These are phyloP conservation scores for Albugo candida DNA, from an alignment of 352 stramenopile genomes.

Conservation along the genomic window DNA sequence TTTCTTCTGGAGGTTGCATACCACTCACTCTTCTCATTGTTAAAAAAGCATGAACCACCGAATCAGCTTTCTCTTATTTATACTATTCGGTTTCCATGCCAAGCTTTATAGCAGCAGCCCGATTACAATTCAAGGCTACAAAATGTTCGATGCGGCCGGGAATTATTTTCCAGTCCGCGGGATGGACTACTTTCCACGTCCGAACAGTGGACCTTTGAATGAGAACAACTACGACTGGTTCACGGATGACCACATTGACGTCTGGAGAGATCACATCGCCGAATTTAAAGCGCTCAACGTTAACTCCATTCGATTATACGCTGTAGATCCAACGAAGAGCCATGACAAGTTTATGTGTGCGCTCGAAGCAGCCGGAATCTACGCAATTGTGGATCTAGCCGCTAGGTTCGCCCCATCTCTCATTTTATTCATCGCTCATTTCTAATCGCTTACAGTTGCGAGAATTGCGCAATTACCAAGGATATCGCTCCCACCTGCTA, in stretches of 20 bases:
- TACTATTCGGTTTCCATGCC: too few relatives aligned
- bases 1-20: too few relatives aligned
- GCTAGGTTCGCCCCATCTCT: constrained; percentile 9
- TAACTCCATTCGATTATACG: constrained; percentile 53
- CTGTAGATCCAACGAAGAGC: constrained; percentile 28
- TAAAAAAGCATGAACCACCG: too few relatives aligned
- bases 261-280: constrained; percentile 29
- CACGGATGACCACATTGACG: constrained; percentile 25
- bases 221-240: constrained; percentile 38
- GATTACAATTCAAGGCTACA: constrained; percentile 48
- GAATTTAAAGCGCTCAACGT: constrained; percentile 38
- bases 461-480: constrained; percentile 20
- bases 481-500: constrained; percentile 21
- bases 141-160: constrained; percentile 36
- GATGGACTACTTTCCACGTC: constrained; percentile 50
- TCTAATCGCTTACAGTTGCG: constrained; percentile 5
- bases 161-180: constrained; percentile 37
- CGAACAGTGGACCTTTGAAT: constrained; percentile 27
- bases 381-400: constrained; percentile 27
- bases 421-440: background rate
- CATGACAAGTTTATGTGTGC: constrained; percentile 71
- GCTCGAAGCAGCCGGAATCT: constrained; percentile 23
- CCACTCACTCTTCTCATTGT: too few relatives aligned
- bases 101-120: background rate
- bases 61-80: too few relatives aligned